Evolutionary conservation across 2,329 filamentous ascomycete species (phyloP).

Genomic region (Epichloe hybrida): DNA sequence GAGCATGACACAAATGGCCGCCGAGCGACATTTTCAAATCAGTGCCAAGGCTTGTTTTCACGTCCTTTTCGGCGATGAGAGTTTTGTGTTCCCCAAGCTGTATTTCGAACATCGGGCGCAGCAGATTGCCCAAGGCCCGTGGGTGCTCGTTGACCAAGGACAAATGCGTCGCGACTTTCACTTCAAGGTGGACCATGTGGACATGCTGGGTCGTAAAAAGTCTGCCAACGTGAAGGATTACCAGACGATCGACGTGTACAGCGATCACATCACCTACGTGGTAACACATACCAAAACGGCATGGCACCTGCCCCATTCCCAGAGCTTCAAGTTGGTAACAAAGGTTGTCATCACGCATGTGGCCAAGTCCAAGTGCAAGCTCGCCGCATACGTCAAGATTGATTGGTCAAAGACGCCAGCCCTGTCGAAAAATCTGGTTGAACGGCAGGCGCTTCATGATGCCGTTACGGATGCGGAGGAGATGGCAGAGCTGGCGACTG

Average conservation of each 20-base stretch:
- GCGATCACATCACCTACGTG: constrained; percentile 59
- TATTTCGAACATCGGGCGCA: constrained; percentile 72
- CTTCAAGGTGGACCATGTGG: constrained; percentile 58
- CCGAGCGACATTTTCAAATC: constrained; percentile 76
- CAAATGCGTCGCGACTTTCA: constrained; percentile 66
- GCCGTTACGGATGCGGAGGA: constrained; percentile 59
- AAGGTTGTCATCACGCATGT: constrained; percentile 92
- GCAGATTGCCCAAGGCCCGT: constrained; percentile 75
- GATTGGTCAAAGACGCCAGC: constrained; percentile 64
- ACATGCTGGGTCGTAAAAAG: constrained; percentile 49
- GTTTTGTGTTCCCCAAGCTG: constrained; percentile 81
- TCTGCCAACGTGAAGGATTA: constrained; percentile 59
- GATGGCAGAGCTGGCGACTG: constrained; percentile 60
- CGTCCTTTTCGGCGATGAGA: constrained; percentile 92
- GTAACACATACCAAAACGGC: constrained; percentile 48
- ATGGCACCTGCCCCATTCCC: constrained; percentile 77
- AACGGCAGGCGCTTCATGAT: constrained; percentile 62
- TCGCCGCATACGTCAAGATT: constrained; percentile 77
- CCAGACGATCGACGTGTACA: constrained; percentile 74
- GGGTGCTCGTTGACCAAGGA: constrained; percentile 57
- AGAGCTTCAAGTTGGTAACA: constrained; percentile 67
- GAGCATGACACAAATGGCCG: constrained; percentile 61
- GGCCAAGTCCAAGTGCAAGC: constrained; percentile 81
- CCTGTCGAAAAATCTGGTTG: constrained; percentile 47
- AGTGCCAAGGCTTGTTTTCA: constrained; percentile 93